Evolutionary conservation across 768 basidiomycete species (phyloP).

Genomic region (Exidia glandulosa): DNA sequence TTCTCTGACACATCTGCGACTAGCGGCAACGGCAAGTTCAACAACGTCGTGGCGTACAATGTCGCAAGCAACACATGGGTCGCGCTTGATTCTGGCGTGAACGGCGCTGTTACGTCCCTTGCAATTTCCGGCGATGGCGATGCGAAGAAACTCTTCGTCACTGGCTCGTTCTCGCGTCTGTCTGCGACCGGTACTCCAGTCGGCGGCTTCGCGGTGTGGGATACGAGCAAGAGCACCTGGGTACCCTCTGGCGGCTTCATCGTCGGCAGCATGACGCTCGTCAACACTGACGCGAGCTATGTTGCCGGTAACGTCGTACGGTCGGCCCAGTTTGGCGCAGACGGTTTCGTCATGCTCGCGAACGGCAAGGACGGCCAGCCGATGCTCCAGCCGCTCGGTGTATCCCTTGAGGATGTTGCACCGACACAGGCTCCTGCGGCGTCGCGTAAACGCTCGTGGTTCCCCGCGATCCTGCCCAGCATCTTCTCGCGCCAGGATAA

Average conservation of each 20-base stretch:
- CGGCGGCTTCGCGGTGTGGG: conserved; percentile 70
- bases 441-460: conserved; percentile 2
- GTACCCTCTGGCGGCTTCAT: conserved; percentile 64
- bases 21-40: conserved; percentile 41
- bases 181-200: conserved; percentile 23
- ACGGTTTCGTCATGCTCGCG: conserved; percentile 67
- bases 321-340: conserved; percentile 56
- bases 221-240: conserved; percentile 51
- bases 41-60: conserved; percentile 62
- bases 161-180: conserved; percentile 63
- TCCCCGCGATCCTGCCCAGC: conserved; percentile 1
- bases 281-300: conserved; percentile 43
- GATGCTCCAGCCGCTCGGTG: conserved; percentile 46
- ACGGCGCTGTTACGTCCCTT: conserved; percentile 64
- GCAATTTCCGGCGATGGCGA: conserved; percentile 30
- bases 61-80: conserved; percentile 54
- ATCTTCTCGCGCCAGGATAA: conserved; percentile 42
- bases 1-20: conserved; percentile 60
- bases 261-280: conserved; percentile 55
- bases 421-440: conserved; percentile 22
- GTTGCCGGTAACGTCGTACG: conserved; percentile 56
- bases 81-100: conserved; percentile 58
- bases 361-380: conserved; percentile 50
- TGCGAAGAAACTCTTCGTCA: conserved; percentile 48
- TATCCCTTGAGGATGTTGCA: conserved; percentile 37